Evolutionary conservation across 78 protist genomes (phyloP), one percentile per base, ranked within the genome.

Genomic region (Polysphondylium violaceum): DNA sequence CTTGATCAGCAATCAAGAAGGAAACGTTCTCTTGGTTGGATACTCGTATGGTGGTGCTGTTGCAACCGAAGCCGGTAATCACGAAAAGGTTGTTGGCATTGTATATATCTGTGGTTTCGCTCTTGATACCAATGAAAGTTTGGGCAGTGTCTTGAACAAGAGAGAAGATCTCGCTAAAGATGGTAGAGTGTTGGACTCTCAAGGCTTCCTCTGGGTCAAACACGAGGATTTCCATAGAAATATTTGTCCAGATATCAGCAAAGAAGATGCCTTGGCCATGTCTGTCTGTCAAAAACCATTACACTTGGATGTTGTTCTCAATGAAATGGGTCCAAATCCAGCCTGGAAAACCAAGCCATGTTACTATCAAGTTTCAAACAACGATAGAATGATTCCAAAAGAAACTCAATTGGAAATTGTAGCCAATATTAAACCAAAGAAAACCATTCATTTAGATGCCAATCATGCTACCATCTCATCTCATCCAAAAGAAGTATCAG

Each of bases 341-440:
- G 74, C 88, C 0, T 78, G 88, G 88, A 78, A 78, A 71, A 78
- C 41, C 44, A 78, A 47, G 7, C 88, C 88, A 65, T 33, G 76
- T 8, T 78, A 65, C 67, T 78, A 78, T 53, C 53, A 27, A 17
- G 31, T 78, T 6, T 41, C 65, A 36, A 76, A 63, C 29, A 31
- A 65, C 1, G 88, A 78, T 51, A 63, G 33, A 17, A 56, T 51
- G 36, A 65, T 78, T 35, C 71, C 71, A 31, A 64, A 38, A 50
- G 61, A 44, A 33, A 44, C 67, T n/a, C 76, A 78, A 65, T 65
- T 33, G 11, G 58, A 63, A 69, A 65, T 78, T 60, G 55, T 56
- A 8, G 60, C 47, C 19, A 16, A 61, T 33, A 78, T 78, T 17
- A 67, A 63, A 17, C 50, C 88, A 19, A 73, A 73, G 63, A 78